Evolutionary conservation across 2,329 filamentous ascomycete genomes (phyloP).

Genomic region (Clonostachys byssicola): DNA sequence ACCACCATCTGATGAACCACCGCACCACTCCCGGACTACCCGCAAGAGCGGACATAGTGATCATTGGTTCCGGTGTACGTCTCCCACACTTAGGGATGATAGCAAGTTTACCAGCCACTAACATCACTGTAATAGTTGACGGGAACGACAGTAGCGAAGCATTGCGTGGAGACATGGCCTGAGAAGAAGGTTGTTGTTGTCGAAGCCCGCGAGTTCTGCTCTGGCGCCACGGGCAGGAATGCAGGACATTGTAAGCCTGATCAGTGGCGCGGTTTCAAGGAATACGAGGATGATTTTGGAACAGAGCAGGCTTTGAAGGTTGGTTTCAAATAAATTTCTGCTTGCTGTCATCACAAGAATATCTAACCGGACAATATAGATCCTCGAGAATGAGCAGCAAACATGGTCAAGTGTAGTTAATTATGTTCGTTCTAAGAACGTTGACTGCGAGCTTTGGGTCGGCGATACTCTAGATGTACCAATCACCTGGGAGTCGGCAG

Average conservation of each 20-base stretch:
- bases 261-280: constrained; percentile 6
- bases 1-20: constrained; percentile 3
- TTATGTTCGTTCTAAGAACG: constrained; percentile 4
- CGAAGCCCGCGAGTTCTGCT: constrained; percentile 7
- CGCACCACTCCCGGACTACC: constrained; percentile 4
- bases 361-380: background rate
- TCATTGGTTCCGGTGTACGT: constrained; percentile 6
- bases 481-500: constrained; percentile 4
- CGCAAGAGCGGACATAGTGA: constrained; percentile 1
- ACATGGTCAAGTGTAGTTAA: constrained; percentile 5
- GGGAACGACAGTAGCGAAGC: constrained; percentile 5
- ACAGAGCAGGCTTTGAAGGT: constrained; percentile 5
- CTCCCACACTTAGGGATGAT: background rate
- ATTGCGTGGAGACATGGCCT: constrained; percentile 5
- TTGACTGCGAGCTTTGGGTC: constrained; percentile 8
- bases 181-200: constrained; percentile 4
- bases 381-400: constrained; percentile 5
- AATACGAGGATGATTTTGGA: constrained; percentile 4
- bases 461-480: constrained; percentile 7
- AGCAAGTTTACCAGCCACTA: background rate
- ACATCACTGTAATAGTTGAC: constrained; percentile 1
- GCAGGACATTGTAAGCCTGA: constrained; percentile 7
- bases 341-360: background rate
- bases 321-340: background rate
- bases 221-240: constrained; percentile 1